These are phyloP conservation scores for Candida railenensis DNA, from an alignment of 805 yeast species.

Conservation along the genomic window DNA sequence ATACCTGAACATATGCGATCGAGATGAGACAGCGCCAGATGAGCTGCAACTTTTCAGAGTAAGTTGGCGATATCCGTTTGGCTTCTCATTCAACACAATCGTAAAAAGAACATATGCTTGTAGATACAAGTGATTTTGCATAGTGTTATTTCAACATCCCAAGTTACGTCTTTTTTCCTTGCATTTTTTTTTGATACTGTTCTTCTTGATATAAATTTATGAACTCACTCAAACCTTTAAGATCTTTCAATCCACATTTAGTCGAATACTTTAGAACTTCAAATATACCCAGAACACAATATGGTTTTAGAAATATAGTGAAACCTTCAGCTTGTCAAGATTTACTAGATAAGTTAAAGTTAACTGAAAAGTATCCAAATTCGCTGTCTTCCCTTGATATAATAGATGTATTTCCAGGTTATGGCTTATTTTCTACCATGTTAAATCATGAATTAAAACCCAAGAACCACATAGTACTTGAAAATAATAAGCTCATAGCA, in stretches of 20 bases:
- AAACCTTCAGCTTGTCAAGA: constrained; percentile 26
- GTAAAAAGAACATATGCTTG: too few species aligned
- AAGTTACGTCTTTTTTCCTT: too few species aligned
- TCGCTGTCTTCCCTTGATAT: constrained; percentile 42
- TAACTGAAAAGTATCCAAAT: constrained; percentile 36
- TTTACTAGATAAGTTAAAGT: constrained; percentile 48
- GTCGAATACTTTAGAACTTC: constrained; percentile 18
- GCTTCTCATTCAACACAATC: too few species aligned
- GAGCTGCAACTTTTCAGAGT: too few species aligned
- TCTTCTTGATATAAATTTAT: background rate
- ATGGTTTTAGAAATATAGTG: constrained; percentile 22
- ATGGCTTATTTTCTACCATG: constrained; percentile 59
- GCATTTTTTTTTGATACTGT: background rate
- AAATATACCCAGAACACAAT: constrained; percentile 19
- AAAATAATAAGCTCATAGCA: constrained; percentile 36
- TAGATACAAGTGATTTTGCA: too few species aligned
- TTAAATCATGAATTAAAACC: constrained; percentile 65
- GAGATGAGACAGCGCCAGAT: background rate
- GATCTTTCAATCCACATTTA: constrained; percentile 28
- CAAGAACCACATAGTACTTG: constrained; percentile 60
- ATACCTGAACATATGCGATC: background rate
- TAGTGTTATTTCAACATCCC: too few species aligned
- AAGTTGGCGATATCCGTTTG: too few species aligned
- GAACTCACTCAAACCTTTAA: background rate
- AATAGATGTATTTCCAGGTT: constrained; percentile 60